phyloP scores from a whole-genome alignment of 2,329 filamentous ascomycete genomes.

The Xylaria sp. region DNA sequence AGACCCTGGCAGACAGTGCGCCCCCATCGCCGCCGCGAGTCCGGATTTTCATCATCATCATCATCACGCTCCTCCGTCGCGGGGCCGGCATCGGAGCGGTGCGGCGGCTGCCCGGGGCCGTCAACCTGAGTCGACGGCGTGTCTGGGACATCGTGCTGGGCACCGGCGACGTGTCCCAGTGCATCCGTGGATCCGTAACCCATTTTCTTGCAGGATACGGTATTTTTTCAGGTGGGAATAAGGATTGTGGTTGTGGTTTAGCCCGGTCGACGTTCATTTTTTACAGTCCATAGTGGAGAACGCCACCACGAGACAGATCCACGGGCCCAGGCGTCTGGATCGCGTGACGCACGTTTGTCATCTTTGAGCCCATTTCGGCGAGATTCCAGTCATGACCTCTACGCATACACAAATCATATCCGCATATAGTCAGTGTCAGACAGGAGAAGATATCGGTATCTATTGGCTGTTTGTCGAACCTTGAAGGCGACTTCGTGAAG shows the following conservation, averaged over 20 bases:
- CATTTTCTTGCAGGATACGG: background rate
- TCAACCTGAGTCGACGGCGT: background rate
- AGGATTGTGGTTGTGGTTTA: background rate
- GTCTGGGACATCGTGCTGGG: background rate
- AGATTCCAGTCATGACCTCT: too few relatives aligned
- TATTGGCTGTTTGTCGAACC: too few relatives aligned
- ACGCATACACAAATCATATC: too few relatives aligned
- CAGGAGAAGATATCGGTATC: too few relatives aligned
- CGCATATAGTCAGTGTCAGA: too few relatives aligned
- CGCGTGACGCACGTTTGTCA: too few relatives aligned
- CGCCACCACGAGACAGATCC: background rate
- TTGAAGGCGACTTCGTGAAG: too few relatives aligned
- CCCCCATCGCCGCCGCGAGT: conserved; percentile 3
- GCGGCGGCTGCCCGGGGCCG: background rate
- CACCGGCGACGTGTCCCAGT: background rate
- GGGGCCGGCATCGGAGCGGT: background rate
- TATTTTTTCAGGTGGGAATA: background rate
- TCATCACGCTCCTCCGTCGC: background rate
- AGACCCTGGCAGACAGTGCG: conserved; percentile 18
- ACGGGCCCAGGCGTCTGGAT: background rate
- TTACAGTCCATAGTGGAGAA: background rate
- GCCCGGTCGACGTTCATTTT: too few relatives aligned
- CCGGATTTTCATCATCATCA: background rate
- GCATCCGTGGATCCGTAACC: background rate
- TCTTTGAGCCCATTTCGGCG: too few relatives aligned